Percentiles rank a stretch among this genome's conserved stretches.
Conservation (phyloP, 495 filamentous ascomycete species). For the Penicillium samsonianum region DNA sequence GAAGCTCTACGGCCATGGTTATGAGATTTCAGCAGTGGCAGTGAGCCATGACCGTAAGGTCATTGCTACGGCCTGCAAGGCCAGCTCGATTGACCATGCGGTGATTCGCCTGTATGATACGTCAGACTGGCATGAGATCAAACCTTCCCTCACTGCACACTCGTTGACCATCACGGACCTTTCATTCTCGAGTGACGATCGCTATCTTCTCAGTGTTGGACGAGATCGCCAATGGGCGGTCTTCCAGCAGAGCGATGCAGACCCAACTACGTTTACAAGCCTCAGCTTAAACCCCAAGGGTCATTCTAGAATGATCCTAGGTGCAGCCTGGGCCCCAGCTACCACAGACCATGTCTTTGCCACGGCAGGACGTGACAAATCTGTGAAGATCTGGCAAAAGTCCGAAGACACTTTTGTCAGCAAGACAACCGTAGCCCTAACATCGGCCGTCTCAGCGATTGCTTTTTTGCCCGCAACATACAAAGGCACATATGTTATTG, state of each 20-base stretch:
- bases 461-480: conserved; percentile 55
- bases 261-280: conserved; percentile 53
- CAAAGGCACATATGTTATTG: conserved; percentile 55
- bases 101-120: conserved; percentile 91
- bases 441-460: conserved; percentile 72
- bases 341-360: conserved; percentile 59
- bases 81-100: conserved; percentile 88
- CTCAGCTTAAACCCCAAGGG: conserved; percentile 72
- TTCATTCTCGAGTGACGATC: conserved; percentile 73
- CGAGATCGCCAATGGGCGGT: conserved; percentile 89
- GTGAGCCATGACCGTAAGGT: conserved; percentile 69
- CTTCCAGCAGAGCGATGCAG: conserved; percentile 54
- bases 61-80: conserved; percentile 91
- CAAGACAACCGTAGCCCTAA: conserved; percentile 54
- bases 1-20: conserved; percentile 98
- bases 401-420: conserved; percentile 44
- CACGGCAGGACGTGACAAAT: conserved; percentile 86
- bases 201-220: conserved; percentile 80
- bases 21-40: conserved; percentile 92
- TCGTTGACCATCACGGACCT: conserved; percentile 80
- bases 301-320: conserved; percentile 88
- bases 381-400: conserved; percentile 73
- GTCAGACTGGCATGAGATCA: conserved; percentile 80
- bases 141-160: conserved; percentile 77
- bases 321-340: conserved; percentile 74